phyloP scores from a whole-genome alignment of 257 asterid genomes.

The Coffea eugenioides region DNA sequence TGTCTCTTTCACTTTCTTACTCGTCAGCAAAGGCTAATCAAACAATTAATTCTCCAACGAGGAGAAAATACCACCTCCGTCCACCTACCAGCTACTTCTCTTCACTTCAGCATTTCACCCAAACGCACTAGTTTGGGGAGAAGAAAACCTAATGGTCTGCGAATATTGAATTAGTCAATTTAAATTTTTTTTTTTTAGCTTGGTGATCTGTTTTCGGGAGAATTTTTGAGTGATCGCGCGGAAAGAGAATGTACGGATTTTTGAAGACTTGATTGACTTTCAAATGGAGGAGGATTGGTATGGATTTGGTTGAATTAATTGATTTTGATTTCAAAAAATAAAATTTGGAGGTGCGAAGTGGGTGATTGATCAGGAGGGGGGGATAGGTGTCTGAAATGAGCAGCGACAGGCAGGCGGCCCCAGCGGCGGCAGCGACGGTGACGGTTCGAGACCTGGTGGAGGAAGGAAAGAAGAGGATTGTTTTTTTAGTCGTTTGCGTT shows the following conservation, averaged over 20 bases:
- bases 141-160: constrained; percentile 9
- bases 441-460: constrained; percentile 45
- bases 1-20: background rate
- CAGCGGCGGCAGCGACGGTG: constrained; percentile 26
- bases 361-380: background rate
- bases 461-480: constrained; percentile 54
- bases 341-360: background rate
- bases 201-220: background rate
- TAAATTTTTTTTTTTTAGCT: background rate
- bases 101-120: background rate
- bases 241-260: background rate
- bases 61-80: background rate
- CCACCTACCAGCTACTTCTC: constrained; percentile 13
- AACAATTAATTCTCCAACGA: background rate
- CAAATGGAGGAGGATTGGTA: constrained; percentile 10
- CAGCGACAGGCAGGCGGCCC: constrained; percentile 28
- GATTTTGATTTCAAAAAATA: background rate
- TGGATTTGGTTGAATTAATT: constrained; percentile 8
- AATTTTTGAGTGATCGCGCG: constrained; percentile 4
- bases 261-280: background rate
- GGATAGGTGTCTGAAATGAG: constrained; percentile 33
- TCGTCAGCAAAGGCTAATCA: background rate
- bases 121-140: background rate
- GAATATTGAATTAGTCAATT: background rate
- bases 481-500: constrained; percentile 41